These are phyloP conservation scores for Citrus trifoliata DNA, from an alignment of 345 rosid species.

Conservation along the genomic window DNA sequence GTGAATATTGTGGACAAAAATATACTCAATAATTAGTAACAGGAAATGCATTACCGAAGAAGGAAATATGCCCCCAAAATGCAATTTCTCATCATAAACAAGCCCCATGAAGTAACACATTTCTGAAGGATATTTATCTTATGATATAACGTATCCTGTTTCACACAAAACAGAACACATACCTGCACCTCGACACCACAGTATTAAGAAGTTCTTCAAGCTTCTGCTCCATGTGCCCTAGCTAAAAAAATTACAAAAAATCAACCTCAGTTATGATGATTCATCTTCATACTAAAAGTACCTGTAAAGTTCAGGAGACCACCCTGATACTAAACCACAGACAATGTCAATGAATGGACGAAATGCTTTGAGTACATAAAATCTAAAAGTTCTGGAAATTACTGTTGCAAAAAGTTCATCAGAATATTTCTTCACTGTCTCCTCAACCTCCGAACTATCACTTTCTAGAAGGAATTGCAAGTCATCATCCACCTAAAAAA, in stretches of 20 bases:
- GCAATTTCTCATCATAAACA: not conserved
- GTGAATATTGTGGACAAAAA: not conserved
- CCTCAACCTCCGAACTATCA: slow-evolving; percentile 31
- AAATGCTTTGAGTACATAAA: not conserved
- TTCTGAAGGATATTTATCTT: not conserved
- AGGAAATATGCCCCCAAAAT: not conserved
- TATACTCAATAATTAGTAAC: too few species aligned
- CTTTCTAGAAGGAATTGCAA: slow-evolving; percentile 40
- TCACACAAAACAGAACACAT: not conserved
- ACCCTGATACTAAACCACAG: not conserved
- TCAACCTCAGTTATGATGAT: not conserved
- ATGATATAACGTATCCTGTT: not conserved
- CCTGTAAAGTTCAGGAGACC: not conserved
- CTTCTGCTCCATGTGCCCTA: slow-evolving; percentile 48
- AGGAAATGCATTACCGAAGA: not conserved
- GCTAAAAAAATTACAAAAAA: slow-evolving; percentile 23
- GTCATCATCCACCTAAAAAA: slow-evolving; percentile 41
- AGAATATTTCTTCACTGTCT: slow-evolving; percentile 43
- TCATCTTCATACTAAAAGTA: not conserved
- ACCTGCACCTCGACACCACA: slow-evolving; percentile 46
- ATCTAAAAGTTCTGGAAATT: slow-evolving; percentile 21
- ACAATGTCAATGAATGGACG: not conserved
- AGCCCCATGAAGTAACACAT: not conserved
- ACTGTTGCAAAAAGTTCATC: slow-evolving; percentile 39
- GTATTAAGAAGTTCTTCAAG: slow-evolving; percentile 50